Conservation (phyloP, 345 rosid species). For the Hevea brasiliensis region DNA sequence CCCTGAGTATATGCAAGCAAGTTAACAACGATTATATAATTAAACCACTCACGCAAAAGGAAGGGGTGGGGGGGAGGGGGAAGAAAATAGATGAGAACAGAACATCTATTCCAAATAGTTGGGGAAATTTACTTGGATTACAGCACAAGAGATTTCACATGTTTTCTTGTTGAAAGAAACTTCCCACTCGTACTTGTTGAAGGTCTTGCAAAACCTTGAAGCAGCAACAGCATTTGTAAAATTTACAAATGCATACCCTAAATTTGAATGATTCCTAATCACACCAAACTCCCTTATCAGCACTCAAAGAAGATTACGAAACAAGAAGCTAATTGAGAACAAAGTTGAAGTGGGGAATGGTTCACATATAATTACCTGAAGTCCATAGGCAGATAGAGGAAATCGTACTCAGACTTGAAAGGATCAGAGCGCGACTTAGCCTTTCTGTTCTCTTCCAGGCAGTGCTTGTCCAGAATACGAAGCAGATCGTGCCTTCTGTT, state of each 20-base stretch:
- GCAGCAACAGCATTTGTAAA: conserved; percentile 47
- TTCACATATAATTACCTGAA: conserved; percentile 31
- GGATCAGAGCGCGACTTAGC: conserved; percentile 3
- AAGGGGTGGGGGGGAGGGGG: too few species aligned
- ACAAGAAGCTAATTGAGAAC: too few species aligned
- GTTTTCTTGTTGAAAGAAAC: conserved; percentile 5
- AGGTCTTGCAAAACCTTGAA: conserved; percentile 22
- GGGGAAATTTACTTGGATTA: conserved; percentile 32
- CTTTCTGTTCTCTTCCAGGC: conserved; percentile 24
- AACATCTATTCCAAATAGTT: too few species aligned
- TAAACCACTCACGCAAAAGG: too few species aligned
- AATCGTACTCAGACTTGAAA: conserved; percentile 42
- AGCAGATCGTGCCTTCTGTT: conserved; percentile 40
- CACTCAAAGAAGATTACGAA: neutral
- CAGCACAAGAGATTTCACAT: conserved; percentile 38
- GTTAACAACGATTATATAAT: too few species aligned
- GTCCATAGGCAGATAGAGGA: conserved; percentile 59
- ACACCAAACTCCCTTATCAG: neutral
- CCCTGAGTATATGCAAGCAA: conserved; percentile 34
- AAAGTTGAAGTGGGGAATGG: too few species aligned
- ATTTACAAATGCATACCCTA: conserved; percentile 64
- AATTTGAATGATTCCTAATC: conserved; percentile 30
- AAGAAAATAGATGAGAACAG: neutral
- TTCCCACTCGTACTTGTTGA: conserved; percentile 32
- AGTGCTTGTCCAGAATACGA: conserved; percentile 39